Evolutionary conservation across 495 filamentous ascomycete species (phyloP), one percentile per base, ranked within the genome.

Genomic region (Rostrohypoxylon terebratum): DNA sequence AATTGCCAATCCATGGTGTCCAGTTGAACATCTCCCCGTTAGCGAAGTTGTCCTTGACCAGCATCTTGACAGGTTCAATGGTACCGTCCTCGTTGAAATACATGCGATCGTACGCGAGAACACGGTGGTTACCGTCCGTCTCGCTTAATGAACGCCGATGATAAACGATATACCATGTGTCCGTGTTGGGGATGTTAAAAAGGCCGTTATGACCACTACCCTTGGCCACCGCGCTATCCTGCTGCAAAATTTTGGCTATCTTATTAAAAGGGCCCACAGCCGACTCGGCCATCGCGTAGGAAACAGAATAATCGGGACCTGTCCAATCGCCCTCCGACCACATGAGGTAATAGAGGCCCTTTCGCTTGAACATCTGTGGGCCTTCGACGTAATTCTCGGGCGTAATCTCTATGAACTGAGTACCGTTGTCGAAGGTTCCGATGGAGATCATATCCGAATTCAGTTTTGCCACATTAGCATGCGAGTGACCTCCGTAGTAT

Each of bases 101-200:
- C 81, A 85, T 81, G 18, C 81, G 80, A 68, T 86, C 84, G 18
- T 85, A 81, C 14, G 81, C 82, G 1, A 80, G 66, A n/a, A 83
- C 79, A 5, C 83, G 82, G 66, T 86, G 79, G 57, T 84, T 81
- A 23, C 75, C 78, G 33, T 77, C 80, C 1, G 77, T 79, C 36
- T 83, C 82, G 63, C 78, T 81, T 0, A 81, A 71, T 11, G 76
- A 77, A 7, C 81, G 81, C 0, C 83, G 83, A 63, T 86, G 83
- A 61, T 85, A 86, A 16, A 85, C 78, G 14, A 86, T 83, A 59
- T 85, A 86, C 73, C 81, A 85, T 20, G 83, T 80, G 18, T 84
- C 78, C 3, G 82, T 81, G 40, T 79, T 68, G 11, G 81, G 81
- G 2, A 84, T 72, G 34, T 78, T 60, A 42, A 86, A 77, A 0